Evolutionary conservation across 805 yeast genomes (phyloP), one percentile per base, ranked within the genome.

Genomic region (Saturnispora halmiae): DNA sequence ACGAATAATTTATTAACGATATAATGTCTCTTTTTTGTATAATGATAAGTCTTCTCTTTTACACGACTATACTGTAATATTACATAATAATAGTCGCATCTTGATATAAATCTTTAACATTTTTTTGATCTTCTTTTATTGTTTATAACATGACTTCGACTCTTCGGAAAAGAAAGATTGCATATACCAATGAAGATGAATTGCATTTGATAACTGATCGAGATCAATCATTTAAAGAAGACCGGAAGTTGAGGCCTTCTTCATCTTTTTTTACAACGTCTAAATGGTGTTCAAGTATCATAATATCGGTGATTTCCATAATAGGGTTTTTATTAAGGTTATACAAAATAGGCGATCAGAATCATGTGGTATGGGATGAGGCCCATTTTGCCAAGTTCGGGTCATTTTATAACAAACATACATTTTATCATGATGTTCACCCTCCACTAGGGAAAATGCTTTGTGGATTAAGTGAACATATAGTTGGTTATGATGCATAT

Each of bases 321-420:
- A 20, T 39, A 8, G 42, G 42, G 3, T 39, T 39, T 20, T 16
- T 33, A 4, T 22, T 39, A 14, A 26, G 42, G 19, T 16, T 31
- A 9, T 79, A 83, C 64, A 67, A 72, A 46, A 81, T 90, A 50
- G 82, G 83, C 41, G 67, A 72, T 42, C 82, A 85, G 46, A 68
- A 73, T 42, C 69, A 72, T 42, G 96, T 92, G 24, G 92, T 92
- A 19, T 88, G 96, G 96, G 96, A 87, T 64, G 96, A 87, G 59
- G 96, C 96, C 31, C 96, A 88, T 66, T 90, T 90, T 61, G 94
- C 92, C 32, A 82, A 81, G 57, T 83, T 83, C 57, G 94, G 94
- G 34, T 79, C 90, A 3, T 77, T 82, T 53, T 83, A 83, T 59
- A 63, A 82, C 48, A 73, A 79, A 58, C 86, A 79, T 54, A 87